Conservation (phyloP, 1,139 yeast species). For the Blastobotrys buckinghamii region DNA sequence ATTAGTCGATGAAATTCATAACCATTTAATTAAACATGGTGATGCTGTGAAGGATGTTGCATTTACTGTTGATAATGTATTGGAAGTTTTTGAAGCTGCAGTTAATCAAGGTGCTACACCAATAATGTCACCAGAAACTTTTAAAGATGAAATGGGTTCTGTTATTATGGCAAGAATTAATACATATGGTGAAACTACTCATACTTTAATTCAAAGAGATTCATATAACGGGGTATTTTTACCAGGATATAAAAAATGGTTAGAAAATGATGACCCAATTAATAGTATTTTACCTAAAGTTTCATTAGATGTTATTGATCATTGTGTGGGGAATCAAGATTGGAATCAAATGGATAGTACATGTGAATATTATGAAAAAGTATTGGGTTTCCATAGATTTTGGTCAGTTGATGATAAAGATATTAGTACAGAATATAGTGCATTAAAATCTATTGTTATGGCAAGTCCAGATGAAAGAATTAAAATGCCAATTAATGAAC, state of each 20-base stretch:
- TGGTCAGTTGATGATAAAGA: conserved; percentile 82
- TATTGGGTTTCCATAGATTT: conserved; percentile 67
- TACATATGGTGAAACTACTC: conserved; percentile 61
- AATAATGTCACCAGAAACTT: conserved; percentile 39
- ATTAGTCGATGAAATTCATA: conserved; percentile 37
- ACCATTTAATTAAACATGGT: conserved; percentile 48
- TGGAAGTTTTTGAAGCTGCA: conserved; percentile 42
- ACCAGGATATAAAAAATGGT: conserved; percentile 45
- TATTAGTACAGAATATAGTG: conserved; percentile 61
- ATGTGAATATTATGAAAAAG: conserved; percentile 52
- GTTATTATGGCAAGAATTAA: conserved; percentile 50
- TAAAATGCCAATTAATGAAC: conserved; percentile 82
- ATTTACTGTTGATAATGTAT: conserved; percentile 50
- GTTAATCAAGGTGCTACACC: conserved; percentile 49
- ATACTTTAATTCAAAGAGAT: conserved; percentile 52
- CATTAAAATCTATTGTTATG: conserved; percentile 72
- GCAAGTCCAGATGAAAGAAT: conserved; percentile 58
- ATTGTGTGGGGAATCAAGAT: conserved; percentile 71
- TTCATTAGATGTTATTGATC: conserved; percentile 50
- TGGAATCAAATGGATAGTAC: conserved; percentile 61
- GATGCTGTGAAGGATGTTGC: conserved; percentile 74
- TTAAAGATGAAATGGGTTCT: conserved; percentile 45
- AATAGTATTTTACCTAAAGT: conserved; percentile 35
- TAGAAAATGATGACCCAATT: conserved; percentile 17
- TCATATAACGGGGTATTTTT: conserved; percentile 42